Conservation (phyloP, 140 eudicot species). For the Anethum foeniculum region DNA sequence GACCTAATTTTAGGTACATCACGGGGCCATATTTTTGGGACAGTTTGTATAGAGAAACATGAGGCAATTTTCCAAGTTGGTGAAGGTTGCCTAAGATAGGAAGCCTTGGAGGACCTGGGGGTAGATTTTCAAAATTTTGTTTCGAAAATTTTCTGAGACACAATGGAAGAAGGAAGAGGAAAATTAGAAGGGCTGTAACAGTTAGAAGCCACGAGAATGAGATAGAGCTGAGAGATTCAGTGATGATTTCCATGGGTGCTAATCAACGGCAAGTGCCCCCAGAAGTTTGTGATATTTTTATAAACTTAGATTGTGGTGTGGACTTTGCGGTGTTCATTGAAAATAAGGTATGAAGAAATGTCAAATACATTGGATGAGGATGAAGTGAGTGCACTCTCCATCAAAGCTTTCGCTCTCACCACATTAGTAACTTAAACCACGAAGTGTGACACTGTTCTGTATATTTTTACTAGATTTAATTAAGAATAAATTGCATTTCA, state of each 20-base stretch:
- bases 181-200: not conserved
- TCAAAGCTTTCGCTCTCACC: too few relatives aligned
- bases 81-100: constrained; percentile 10
- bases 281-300: not conserved
- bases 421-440: too few relatives aligned
- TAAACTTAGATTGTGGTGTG: not conserved
- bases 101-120: constrained; percentile 13
- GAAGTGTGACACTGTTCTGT: too few relatives aligned
- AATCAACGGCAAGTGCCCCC: not conserved
- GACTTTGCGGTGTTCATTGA: not conserved
- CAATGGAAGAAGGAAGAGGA: not conserved
- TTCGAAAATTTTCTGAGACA: not conserved
- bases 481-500: too few relatives aligned
- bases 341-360: not conserved
- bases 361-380: not conserved
- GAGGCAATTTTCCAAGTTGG: constrained; percentile 9
- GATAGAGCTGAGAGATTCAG: not conserved
- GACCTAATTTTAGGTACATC: not conserved
- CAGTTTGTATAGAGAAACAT: not conserved
- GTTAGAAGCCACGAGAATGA: not conserved
- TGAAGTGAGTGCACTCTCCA: not conserved
- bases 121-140: not conserved
- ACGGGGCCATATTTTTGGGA: constrained; percentile 7
- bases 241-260: not conserved
- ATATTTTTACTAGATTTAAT: too few relatives aligned